Percentiles rank a stretch among this genome's conserved stretches.
Conservation (phyloP, 1,284 basidiomycete species). For the Clitocybe nebularis region DNA sequence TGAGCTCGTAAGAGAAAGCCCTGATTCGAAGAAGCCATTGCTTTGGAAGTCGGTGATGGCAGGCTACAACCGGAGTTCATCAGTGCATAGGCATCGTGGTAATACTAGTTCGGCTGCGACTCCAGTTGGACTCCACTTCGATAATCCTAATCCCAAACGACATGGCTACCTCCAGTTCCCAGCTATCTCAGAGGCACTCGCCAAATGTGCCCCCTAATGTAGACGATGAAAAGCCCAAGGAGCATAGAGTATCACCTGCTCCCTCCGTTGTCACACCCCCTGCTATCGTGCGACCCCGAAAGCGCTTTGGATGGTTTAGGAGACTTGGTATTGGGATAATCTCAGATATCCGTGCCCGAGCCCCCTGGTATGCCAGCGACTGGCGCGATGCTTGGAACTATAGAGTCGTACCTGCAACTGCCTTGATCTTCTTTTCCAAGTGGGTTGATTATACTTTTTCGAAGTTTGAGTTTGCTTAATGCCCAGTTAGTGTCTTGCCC, state of each 20-base stretch:
- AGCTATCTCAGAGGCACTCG: not conserved
- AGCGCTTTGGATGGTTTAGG: conserved; percentile 22
- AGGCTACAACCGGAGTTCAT: no score
- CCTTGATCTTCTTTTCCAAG: conserved; percentile 80
- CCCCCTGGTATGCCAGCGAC: conserved; percentile 81
- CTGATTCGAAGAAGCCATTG: not conserved
- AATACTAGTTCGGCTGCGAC: no score
- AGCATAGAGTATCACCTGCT: not conserved
- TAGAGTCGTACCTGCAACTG: conserved; percentile 71
- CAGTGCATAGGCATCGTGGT: no score
- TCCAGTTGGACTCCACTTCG: no score
- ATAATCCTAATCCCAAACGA: no score
- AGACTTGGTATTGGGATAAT: conserved; percentile 68
- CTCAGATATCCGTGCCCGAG: conserved; percentile 71
- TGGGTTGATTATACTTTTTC: conserved; percentile 27
- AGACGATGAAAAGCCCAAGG: not conserved
- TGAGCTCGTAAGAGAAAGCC: conserved; percentile 25
- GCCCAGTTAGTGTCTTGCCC: conserved; percentile 63
- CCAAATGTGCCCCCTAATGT: not conserved
- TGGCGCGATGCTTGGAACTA: conserved; percentile 92
- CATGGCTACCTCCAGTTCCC: not conserved
- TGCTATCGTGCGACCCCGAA: not conserved
- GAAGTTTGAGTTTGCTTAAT: not conserved
- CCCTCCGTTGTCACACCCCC: not conserved
- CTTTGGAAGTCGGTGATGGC: no score